Evolutionary conservation across 1,284 basidiomycete genomes (phyloP), one percentile per base, ranked within the genome.

Genomic region (Malassezia globosa): DNA sequence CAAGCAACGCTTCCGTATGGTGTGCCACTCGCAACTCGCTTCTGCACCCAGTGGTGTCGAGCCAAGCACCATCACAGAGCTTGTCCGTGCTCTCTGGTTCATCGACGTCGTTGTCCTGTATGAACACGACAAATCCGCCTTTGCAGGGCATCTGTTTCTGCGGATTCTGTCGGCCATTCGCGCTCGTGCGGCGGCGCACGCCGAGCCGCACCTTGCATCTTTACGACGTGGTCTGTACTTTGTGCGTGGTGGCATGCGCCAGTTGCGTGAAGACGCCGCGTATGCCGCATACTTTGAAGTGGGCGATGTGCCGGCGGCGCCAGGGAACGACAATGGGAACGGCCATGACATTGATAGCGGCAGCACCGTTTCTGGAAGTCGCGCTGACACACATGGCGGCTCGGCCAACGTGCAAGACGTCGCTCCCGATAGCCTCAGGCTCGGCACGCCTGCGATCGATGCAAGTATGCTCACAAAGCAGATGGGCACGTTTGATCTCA

Each of bases 51-150:
- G 22, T 14, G 16, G 29, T n/a, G 44, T 33, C 18, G n/a, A 19
- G 7, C 19, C 24, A 5, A 24, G n/a, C 7, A 18, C 36, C 7
- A 18, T 51, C 21, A 14, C 16, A 2, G 23, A 36, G 3, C 31
- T 51, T 3, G 24, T 51, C n/a, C 24, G 38, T 2, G 29, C 16
- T 14, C 41, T 38, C 24, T 51, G 49, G 49, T 46, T 46, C 37
- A 22, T 38, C 19, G 50, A 52, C 23, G 24, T 43, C 3, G 39
- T 52, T 10, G 50, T 52, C 31, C 34, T 52, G 27, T 42, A 42
- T 25, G 50, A 52, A 16, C 44, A 52, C 34, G 39, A 42, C 13
- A 13, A 25, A 13, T 47, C 44, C 13, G 37, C 25, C 5, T 42
- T 37, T 19, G 23, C 50, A 1, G 50, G 31, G 39, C 35, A 18